Base-by-base conservation (phyloP, 768 basidiomycete genomes). In the Suillus clintonianus region DNA sequence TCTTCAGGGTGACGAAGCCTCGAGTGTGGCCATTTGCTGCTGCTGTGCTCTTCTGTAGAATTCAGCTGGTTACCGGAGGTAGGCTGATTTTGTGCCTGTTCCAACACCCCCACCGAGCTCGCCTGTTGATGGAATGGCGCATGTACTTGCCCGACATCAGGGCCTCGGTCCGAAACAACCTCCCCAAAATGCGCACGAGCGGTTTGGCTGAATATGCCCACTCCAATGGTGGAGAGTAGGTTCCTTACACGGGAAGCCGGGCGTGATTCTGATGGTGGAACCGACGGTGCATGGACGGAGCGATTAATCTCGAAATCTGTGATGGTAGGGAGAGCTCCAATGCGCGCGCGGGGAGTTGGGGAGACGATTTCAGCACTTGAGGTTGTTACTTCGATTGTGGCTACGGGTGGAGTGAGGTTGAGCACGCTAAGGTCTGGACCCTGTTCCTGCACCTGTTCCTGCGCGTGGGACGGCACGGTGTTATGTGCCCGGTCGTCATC, bases 401-500 rank as follows among this genome's bases (percentile, higher is more conserved):
- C 67, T 50, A 64, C 65, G 41, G 67, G 69, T 60, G 60, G 66
- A 14, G 37, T 24, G 15, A 57, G 9, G 55, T 61, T 13, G 17
- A 47, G 60, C 1, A 50, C 19, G 51, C 39, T 51, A 4, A 48
- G 56, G 14, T 67, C 53, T 2, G 64, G 60, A 14, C 32, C 41
- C 17, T 54, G 42, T 32, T 34, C 61, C 19, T 45, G 48, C 27
- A 65, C 62, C 1, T 63, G 63, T 39, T 41, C 24, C 30, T 57
- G 24, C 10, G 6, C 17, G 15, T 39, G 34, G 13, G 55, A 9
- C 1, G 55, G 36, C 22, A 37, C 5, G 9, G 62, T 30, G 36
- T 73, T 19, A 43, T 72, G 66, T 17, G 72, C 69, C 68, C 68
- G 71, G 42, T 76, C 68, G 55, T 76, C 72, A 24, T 71, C 67